Conservation (phyloP, 345 rosid genomes). For the Camelina hispida region DNA sequence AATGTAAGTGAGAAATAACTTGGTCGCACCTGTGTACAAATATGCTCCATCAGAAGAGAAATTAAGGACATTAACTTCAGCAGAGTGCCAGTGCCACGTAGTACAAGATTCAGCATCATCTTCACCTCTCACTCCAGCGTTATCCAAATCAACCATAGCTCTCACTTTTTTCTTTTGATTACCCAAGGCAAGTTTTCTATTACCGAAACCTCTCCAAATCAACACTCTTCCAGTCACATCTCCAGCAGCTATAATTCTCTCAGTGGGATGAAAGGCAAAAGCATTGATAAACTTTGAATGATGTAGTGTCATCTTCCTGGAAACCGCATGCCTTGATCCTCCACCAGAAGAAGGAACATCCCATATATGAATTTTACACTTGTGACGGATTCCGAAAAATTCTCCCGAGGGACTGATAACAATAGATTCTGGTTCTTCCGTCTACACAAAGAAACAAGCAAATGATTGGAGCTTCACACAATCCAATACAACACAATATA, state of each 20-base stretch:
- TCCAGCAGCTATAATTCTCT: slow-evolving; percentile 84
- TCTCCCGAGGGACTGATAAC: slow-evolving; percentile 66
- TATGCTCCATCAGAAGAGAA: slow-evolving; percentile 97
- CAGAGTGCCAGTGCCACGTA: slow-evolving; percentile 92
- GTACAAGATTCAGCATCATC: slow-evolving; percentile 95
- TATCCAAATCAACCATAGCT: slow-evolving; percentile 52
- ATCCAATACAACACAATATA: slow-evolving; percentile 1
- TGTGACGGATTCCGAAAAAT: slow-evolving; percentile 63
- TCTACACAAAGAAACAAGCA: slow-evolving; percentile 55
- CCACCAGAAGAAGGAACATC: slow-evolving; percentile 64
- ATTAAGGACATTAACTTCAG: slow-evolving; percentile 65
- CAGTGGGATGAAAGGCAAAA: slow-evolving; percentile 83
- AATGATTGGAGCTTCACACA: not conserved
- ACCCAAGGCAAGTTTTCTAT: slow-evolving; percentile 49
- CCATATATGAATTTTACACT: slow-evolving; percentile 72
- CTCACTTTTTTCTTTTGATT: slow-evolving; percentile 40
- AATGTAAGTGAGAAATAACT: not conserved
- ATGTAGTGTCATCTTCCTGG: slow-evolving; percentile 71
- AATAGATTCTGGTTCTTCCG: slow-evolving; percentile 59
- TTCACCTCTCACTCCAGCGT: slow-evolving; percentile 83
- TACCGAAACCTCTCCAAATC: slow-evolving; percentile 88
- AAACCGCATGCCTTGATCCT: slow-evolving; percentile 50
- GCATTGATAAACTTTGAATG: slow-evolving; percentile 74
- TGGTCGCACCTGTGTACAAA: slow-evolving; percentile 69
- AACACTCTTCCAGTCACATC: slow-evolving; percentile 93